phyloP scores from a whole-genome alignment of 2,329 filamentous ascomycete species.

The Colletotrichum incanum region DNA sequence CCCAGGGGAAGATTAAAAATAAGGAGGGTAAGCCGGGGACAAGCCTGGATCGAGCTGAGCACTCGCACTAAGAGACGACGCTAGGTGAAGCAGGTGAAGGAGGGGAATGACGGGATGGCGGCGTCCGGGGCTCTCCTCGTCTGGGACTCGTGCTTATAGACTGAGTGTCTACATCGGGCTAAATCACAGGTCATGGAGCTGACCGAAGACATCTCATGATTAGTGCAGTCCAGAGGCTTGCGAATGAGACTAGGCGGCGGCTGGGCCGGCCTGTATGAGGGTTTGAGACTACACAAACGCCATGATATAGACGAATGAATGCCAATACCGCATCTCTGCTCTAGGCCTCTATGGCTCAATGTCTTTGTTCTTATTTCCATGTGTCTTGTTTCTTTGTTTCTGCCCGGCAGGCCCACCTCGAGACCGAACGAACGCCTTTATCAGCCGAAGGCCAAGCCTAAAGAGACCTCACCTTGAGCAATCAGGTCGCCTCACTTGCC shows the following conservation, averaged over 20 bases:
- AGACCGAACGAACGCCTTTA: not conserved
- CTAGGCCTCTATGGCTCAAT: not conserved
- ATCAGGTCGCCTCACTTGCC: not conserved
- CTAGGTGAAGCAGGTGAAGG: slow-evolving; percentile 17
- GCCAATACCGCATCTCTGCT: not conserved
- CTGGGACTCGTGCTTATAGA: no score
- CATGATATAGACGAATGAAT: no score
- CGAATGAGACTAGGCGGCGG: slow-evolving; percentile 7
- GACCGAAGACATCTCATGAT: slow-evolving; percentile 5
- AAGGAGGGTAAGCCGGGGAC: slow-evolving; percentile 19
- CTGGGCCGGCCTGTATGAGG: not conserved
- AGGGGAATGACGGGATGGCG: not conserved
- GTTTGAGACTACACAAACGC: not conserved
- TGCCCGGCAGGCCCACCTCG: not conserved
- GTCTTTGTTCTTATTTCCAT: not conserved
- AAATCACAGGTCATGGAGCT: not conserved
- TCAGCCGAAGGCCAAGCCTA: not conserved
- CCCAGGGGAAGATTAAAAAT: not conserved
- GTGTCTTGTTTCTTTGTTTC: not conserved
- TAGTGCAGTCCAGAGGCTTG: not conserved
- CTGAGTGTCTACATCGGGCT: not conserved
- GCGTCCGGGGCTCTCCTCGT: not conserved
- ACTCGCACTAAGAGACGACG: slow-evolving; percentile 14
- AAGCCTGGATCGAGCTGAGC: slow-evolving; percentile 24
- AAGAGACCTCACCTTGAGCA: not conserved